phyloP scores from a whole-genome alignment of 768 basidiomycete species.

The Leccinum aurantiacum region DNA sequence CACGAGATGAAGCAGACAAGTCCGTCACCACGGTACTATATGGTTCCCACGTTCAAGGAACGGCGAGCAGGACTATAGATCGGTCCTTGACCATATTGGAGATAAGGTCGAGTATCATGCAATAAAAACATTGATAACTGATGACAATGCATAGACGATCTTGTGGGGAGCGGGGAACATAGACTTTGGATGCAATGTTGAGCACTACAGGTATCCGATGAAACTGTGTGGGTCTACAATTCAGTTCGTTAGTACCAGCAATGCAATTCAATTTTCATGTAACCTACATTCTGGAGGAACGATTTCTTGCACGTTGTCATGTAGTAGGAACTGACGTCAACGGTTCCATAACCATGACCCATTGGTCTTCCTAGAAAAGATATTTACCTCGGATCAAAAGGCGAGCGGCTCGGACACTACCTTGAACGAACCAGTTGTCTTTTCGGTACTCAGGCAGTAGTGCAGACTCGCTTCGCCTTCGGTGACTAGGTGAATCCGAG shows the following conservation, averaged over 20 bases:
- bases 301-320: constrained; percentile 47
- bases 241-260: background rate
- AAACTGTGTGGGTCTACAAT: constrained; percentile 26
- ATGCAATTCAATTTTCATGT: background rate
- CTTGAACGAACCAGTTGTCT: constrained; percentile 31
- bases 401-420: constrained; percentile 6
- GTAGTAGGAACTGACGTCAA: constrained; percentile 58
- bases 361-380: constrained; percentile 39
- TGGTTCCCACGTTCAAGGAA: too few species aligned
- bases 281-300: constrained; percentile 44
- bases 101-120: too few species aligned
- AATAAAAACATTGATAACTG: too few species aligned
- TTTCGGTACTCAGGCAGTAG: constrained; percentile 42
- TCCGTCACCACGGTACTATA: too few species aligned
- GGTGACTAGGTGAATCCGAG: constrained; percentile 45
- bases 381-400: background rate
- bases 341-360: constrained; percentile 58
- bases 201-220: too few species aligned
- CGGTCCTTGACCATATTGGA: too few species aligned
- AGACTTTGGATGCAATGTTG: too few species aligned
- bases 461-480: constrained; percentile 58
- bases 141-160: too few species aligned
- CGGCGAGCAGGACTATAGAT: too few species aligned
- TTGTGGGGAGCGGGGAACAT: too few species aligned
- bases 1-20: too few species aligned